A percentile compares a stretch with the other conserved stretches of the same genome.
Evolutionary conservation across 1,284 basidiomycete genomes (phyloP).

Genomic region (Coniferiporia weirii): DNA sequence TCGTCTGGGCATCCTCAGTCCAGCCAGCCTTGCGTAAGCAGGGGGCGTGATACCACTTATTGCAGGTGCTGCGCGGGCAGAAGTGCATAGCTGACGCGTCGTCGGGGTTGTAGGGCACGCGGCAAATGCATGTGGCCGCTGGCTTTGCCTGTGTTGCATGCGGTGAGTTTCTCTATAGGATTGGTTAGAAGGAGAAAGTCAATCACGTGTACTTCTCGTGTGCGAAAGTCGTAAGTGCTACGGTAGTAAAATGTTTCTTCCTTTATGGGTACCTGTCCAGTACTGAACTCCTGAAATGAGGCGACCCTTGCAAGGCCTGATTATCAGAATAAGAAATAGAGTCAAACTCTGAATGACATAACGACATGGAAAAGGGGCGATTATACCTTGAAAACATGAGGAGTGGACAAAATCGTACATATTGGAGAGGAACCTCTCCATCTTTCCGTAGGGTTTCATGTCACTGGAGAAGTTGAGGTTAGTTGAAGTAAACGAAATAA

Average conservation of each 20-base stretch:
- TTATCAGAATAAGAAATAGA: neutral
- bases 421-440: slow-evolving; percentile 15
- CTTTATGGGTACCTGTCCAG: slow-evolving; percentile 1
- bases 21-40: slow-evolving; percentile 3
- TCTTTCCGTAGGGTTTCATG: neutral
- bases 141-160: neutral
- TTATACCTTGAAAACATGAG: slow-evolving; percentile 9
- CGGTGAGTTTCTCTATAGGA: neutral
- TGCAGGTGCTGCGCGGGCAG: slow-evolving; percentile 6
- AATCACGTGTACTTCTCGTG: neutral
- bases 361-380: neutral
- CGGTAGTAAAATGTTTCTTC: slow-evolving; percentile 13
- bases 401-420: slow-evolving; percentile 16
- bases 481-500: neutral
- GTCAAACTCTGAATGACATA: neutral
- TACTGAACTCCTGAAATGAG: slow-evolving; percentile 3
- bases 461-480: slow-evolving; percentile 4
- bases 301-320: slow-evolving; percentile 1
- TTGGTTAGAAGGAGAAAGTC: neutral
- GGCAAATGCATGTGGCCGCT: slow-evolving; percentile 9
- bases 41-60: slow-evolving; percentile 3
- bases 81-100: slow-evolving; percentile 10
- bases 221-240: neutral
- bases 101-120: slow-evolving; percentile 10
- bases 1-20: neutral